Base-by-base conservation (phyloP, 148 eudicot species). In the Polygonum aviculare region DNA sequence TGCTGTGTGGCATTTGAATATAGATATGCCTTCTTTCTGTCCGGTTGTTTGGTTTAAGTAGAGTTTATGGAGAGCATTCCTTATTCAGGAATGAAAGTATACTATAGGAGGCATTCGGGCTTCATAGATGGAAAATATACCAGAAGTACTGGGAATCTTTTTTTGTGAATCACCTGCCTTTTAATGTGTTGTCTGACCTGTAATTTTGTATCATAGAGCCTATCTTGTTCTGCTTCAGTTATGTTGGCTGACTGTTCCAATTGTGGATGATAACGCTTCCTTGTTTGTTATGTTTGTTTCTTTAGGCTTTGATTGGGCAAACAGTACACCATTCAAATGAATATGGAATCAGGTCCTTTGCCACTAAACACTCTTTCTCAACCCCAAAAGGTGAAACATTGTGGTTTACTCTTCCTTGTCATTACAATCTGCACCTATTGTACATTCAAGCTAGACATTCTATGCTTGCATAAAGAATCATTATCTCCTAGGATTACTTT, bases 341-440 rank as follows among this genome's bases (percentile, higher is more conserved):
- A 60, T 74, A 62, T 26, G 84, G 81, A 54, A 63, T 62, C n/a
- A 80, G 83, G 55, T 81, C 84, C 8, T 84, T 77, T 79, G 86
- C 86, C 39, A 84, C 86, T 59, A 84, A 84, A 72, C 84, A 84
- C 72, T 84, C 86, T 2, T 84, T 84, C 77, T 84, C 87, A 5
- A 84, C 82, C 12, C 76, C 74, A 63, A 84, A 84, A 82, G 87
- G 87, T 84, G 38, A 50, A 15, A 18, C 35, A 18, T 7, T 38
- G 41, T 41, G 55, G 55, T n/a, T 21, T 59, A 41, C 16, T 52
- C 11, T 44, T 44, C 35, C 12, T 31, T 31, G 54, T 18, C n/a
- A 26, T 31, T 31, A 1, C 4, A 2, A 26, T 65, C 21, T 65
- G 39, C 36, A 36, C 18, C 26, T 31, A 40, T 36, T 65, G 71